Conservation (phyloP, 495 filamentous ascomycete genomes). For the Hyaloscypha variabilis region DNA sequence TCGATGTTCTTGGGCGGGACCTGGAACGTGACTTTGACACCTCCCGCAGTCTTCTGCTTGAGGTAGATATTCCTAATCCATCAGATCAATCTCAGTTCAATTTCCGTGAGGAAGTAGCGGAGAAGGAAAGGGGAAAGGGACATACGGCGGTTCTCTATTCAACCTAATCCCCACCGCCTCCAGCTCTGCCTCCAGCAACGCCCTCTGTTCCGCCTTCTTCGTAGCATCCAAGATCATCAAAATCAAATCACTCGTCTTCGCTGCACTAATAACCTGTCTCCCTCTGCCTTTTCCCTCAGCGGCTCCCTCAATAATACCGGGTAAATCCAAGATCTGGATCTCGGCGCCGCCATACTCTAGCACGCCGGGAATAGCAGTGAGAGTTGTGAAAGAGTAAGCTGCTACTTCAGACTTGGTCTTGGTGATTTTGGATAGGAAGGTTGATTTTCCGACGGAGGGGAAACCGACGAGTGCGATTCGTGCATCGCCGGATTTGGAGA, state of each 20-base stretch:
- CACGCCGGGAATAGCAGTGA: constrained; percentile 97
- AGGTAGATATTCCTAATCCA: constrained; percentile 87
- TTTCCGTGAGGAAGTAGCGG: too few species aligned
- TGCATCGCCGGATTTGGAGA: constrained; percentile 95
- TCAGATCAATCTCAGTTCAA: constrained; percentile 5
- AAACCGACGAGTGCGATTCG: constrained; percentile 97
- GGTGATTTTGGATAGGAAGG: constrained; percentile 97
- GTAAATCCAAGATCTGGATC: constrained; percentile 97
- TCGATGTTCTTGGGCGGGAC: constrained; percentile 86
- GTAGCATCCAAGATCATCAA: constrained; percentile 98
- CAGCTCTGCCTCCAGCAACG: constrained; percentile 86
- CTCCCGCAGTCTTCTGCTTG: constrained; percentile 95
- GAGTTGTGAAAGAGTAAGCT: constrained; percentile 95
- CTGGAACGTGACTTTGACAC: constrained; percentile 98
- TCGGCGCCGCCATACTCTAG: constrained; percentile 98
- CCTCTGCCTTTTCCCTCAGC: constrained; percentile 96
- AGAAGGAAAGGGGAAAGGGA: constrained; percentile 1
- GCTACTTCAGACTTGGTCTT: constrained; percentile 98
- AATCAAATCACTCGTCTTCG: constrained; percentile 97
- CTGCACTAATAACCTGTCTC: constrained; percentile 97
- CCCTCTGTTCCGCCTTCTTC: constrained; percentile 92
- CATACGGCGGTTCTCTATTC: constrained; percentile 90
- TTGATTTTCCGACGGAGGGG: constrained; percentile 98
- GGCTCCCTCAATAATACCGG: constrained; percentile 98
- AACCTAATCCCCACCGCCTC: constrained; percentile 96